Evolutionary conservation across 805 yeast genomes (phyloP), one percentile per base, ranked within the genome.

Genomic region (Wickerhamomyces xylosicus): DNA sequence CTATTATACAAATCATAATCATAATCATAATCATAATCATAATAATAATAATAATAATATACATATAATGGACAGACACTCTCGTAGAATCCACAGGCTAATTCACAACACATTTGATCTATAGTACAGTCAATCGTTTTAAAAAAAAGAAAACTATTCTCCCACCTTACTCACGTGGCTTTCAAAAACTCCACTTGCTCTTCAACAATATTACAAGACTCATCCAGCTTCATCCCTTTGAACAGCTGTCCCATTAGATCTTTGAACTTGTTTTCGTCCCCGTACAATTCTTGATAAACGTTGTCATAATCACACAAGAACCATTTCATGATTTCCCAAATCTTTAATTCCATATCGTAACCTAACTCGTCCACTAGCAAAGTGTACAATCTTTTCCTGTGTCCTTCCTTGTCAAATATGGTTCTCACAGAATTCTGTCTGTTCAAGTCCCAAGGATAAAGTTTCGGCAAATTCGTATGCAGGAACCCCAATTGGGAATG

Each of bases 141-240:
- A n/a, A n/a, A n/a, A n/a, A n/a, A n/a, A n/a, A n/a, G n/a, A n/a
- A n/a, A n/a, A n/a, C n/a, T n/a, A n/a, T n/a, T n/a, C n/a, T n/a
- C n/a, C n/a, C n/a, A n/a, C n/a, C n/a, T n/a, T n/a, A n/a, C n/a
- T n/a, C n/a, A n/a, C n/a, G 25, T 13, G 13, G 18, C 7, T 32
- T 48, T 47, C 40, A 69, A 55, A 40, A 61, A 67, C 11, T 47
- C 55, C 29, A 64, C 40, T 33, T 68, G 74, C 15, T 50, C 58
- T 7, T 39, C 44, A 9, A 70, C 58, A 36, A 61, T 67, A 11
- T 41, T 41, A 47, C 76, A 70, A 43, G 67, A 48, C 11, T 55
- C 41, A 32, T 57, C 58, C 7, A 69, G 63, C 7, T 60, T 58
- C 52, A 64, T 64, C 2, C 62, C 59, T 22, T 61, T 62, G 19